Base-by-base conservation (phyloP, 345 rosid species). In the Hevea brasiliensis region DNA sequence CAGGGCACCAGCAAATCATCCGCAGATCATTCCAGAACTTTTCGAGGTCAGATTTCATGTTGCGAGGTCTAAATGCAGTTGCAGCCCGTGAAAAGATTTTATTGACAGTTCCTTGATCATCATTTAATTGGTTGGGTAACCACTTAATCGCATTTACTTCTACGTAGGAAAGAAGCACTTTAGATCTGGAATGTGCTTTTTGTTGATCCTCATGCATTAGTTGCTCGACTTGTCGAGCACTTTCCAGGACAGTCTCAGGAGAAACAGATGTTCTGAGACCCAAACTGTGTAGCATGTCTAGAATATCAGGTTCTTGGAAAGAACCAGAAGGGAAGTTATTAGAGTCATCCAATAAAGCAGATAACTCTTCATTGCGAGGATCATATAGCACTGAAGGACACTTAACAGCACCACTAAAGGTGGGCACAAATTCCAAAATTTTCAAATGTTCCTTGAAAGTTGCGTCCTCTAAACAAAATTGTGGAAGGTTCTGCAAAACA, bases 1-100 rank as follows among this genome's bases (percentile, higher is more conserved):
- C 98, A 15, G 98, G 98, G 80, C 98, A 94, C 98, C 98, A 94
- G 84, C 90, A 89, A 72, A 91, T 90, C 89, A 89, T 81, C 71
- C 83, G 88, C 71, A 94, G 88, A 84, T 90, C 93, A 84, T 70
- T 87, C 98, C 97, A 94, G 72, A 94, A 91, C 80, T 88, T 94
- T 74, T 87, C 90, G 64, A 94, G 82, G 77, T 90, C 94, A 81
- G 85, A 83, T 79, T 83, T 90, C 85, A 87, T 77, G 85, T 87
- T 79, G 61, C 84, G 90, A 77, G 97, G 89, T 82, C 89, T 91
- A 77, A 89, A 87, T 68, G 94, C 96, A 79, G 91, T 87, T 63
- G 96, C 89, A 81, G 97, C 94, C 78, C 89, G 88, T 81, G 96
- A 89, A 82, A 90, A 86, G 50, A 89, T 84, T 85, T 84, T 88